Base-by-base conservation (phyloP, 2,329 filamentous ascomycete genomes). In the Claviceps lovelessii region DNA sequence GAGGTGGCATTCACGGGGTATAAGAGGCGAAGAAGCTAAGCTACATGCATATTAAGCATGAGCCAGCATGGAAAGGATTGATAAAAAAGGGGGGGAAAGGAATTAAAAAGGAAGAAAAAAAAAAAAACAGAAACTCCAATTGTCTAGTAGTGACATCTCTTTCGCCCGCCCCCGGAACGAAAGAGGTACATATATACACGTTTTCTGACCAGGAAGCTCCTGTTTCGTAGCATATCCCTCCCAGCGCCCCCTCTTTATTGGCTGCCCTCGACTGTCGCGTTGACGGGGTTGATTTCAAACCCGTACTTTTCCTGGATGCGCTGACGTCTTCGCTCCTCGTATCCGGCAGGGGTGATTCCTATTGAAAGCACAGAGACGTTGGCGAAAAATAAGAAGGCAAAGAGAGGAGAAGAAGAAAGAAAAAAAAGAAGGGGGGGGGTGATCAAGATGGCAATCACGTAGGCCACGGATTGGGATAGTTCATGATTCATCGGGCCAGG, bases 221-320 rank as follows among this genome's bases (percentile, higher is more conserved):
- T 31, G 13, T 11, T 39, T 52, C 23, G 23, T 11, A 23, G 44
- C 49, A 37, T 39, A 19, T 48, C 35, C 4, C 29, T 6, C 9
- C 39, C 28, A 7, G 41, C 45, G 13, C 23, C n/a, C 42, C 37
- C 41, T 42, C 44, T 60, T 66, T 65, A 71, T 64, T 67, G 65
- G 64, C 70, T 71, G 56, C 69, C 70, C 54, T 80, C 73, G 60
- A 71, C 68, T 50, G 71, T 72, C 47, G 77, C 75, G 56, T 70
- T 78, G 61, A 84, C 80, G 54, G 83, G 79, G 65, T 85, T 80
- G 65, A 95, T 83, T 61, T 95, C 89, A 65, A 94, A 81, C 56
- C 90, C 89, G 65, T 95, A 95, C 70, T 84, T 88, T 72, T 89
- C 84, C 79, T 88, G 84, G 69, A 96, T 78, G 63, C 88, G 80